A percentile compares a stretch with the other conserved stretches of the same genome.
Conservation (phyloP, 495 filamentous ascomycete species). For the Trichoderma asperelloides region DNA sequence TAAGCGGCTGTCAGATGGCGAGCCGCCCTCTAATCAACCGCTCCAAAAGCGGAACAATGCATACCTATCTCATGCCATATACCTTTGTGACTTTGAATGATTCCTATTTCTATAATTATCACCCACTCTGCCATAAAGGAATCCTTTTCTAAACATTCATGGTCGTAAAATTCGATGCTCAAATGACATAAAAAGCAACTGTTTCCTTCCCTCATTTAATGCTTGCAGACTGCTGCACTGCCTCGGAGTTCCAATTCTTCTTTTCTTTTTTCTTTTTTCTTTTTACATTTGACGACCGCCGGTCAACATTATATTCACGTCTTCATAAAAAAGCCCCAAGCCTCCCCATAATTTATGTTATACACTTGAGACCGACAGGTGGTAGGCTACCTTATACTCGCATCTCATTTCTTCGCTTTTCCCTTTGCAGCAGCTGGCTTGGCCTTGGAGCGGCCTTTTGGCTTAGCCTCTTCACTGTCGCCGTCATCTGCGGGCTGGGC, state of each 20-base stretch:
- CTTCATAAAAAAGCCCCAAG: not conserved
- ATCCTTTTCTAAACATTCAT: not conserved
- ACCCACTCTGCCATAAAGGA: not conserved
- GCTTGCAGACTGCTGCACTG: no score
- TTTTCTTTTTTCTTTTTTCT: not conserved
- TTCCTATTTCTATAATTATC: not conserved
- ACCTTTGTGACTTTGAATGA: not conserved
- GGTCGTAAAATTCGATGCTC: not conserved
- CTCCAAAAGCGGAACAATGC: not conserved
- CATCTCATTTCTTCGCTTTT: conserved; percentile 25
- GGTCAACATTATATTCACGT: not conserved
- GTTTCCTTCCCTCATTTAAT: not conserved
- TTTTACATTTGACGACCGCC: not conserved
- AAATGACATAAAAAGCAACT: not conserved
- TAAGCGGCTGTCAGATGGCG: not conserved
- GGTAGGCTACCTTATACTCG: not conserved
- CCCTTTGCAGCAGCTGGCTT: conserved; percentile 30
- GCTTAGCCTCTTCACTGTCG: conserved; percentile 41
- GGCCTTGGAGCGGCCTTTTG: conserved; percentile 41
- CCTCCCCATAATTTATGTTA: not conserved
- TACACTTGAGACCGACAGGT: not conserved
- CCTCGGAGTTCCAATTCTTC: no score
- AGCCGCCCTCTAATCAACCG: conserved; percentile 1
- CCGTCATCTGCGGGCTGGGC: conserved; percentile 39
- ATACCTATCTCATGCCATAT: not conserved